phyloP scores from a whole-genome alignment of 2,329 filamentous ascomycete species.

The Diplodia mutila region DNA sequence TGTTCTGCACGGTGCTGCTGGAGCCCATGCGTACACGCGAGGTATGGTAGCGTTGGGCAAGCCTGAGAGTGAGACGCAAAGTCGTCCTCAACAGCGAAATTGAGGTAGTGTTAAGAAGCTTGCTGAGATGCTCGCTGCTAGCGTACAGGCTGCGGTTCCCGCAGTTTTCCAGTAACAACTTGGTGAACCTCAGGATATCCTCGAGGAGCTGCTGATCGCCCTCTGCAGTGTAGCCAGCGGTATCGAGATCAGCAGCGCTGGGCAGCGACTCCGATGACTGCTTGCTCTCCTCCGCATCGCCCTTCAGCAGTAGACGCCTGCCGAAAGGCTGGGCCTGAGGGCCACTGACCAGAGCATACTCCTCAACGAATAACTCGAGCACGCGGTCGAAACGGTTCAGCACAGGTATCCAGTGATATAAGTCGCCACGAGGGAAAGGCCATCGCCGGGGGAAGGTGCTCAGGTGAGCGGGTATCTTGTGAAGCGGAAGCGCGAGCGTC shows the following conservation, averaged over 20 bases:
- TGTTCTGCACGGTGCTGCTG: conserved; percentile 67
- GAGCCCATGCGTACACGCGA: conserved; percentile 74
- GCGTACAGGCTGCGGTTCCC: conserved; percentile 95
- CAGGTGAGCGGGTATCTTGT: conserved; percentile 76
- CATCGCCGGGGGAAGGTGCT: conserved; percentile 82
- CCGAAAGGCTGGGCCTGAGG: conserved; percentile 80
- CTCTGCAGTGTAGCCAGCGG: conserved; percentile 69
- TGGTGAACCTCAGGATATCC: conserved; percentile 80
- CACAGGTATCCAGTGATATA: conserved; percentile 97
- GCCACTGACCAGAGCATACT: conserved; percentile 78
- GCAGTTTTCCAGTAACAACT: conserved; percentile 88
- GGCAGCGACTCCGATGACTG: conserved; percentile 31
- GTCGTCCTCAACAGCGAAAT: conserved; percentile 76
- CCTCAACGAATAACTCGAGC: conserved; percentile 77
- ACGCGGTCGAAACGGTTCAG: conserved; percentile 92
- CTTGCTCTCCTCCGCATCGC: conserved; percentile 55
- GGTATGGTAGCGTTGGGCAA: conserved; percentile 91
- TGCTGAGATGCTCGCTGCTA: conserved; percentile 87
- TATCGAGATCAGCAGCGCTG: conserved; percentile 50
- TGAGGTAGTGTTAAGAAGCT: conserved; percentile 85
- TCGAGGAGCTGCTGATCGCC: conserved; percentile 82
- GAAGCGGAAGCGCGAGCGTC: conserved; percentile 70
- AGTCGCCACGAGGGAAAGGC: conserved; percentile 92
- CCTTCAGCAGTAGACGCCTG: conserved; percentile 65
- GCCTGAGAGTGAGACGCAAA: conserved; percentile 78